phyloP scores from a whole-genome alignment of 2,329 filamentous ascomycete species.

The Phyllosticta citriasiana region DNA sequence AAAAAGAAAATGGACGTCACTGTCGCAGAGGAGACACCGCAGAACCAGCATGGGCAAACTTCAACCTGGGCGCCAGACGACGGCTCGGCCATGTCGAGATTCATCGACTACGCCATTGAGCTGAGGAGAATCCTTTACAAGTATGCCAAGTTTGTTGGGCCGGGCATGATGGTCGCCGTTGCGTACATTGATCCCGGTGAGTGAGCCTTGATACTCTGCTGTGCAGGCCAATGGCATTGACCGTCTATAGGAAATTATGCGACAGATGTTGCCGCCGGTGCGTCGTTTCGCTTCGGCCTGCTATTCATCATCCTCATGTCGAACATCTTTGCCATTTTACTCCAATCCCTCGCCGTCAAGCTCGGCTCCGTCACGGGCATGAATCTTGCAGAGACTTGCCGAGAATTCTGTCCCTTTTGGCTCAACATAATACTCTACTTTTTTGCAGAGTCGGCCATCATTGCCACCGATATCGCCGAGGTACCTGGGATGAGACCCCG shows the following conservation, averaged over 20 bases:
- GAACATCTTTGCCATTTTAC: constrained; percentile 61
- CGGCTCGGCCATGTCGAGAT: background rate
- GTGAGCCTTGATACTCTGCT: background rate
- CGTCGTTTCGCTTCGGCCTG: constrained; percentile 53
- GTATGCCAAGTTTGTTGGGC: constrained; percentile 51
- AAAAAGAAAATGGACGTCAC: background rate
- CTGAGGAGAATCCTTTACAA: constrained; percentile 28
- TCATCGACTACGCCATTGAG: background rate
- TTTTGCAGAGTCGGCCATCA: constrained; percentile 47
- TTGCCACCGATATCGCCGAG: constrained; percentile 50
- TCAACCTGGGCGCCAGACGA: background rate
- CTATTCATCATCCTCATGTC: constrained; percentile 60
- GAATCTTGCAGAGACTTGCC: constrained; percentile 41
- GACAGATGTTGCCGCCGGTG: constrained; percentile 59
- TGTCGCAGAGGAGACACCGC: constrained; percentile 12
- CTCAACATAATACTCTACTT: constrained; percentile 45
- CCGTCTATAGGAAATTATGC: constrained; percentile 51
- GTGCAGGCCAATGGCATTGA: background rate
- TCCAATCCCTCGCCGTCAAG: constrained; percentile 57
- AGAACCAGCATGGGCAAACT: background rate
- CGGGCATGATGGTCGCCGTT: constrained; percentile 52
- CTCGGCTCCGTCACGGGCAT: constrained; percentile 42
- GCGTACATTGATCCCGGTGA: constrained; percentile 40
- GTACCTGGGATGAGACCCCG: constrained; percentile 18
- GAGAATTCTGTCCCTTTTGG: constrained; percentile 41